Percentiles rank a stretch among this genome's conserved stretches.
Evolutionary conservation across 2,329 filamentous ascomycete genomes (phyloP).

Genomic region (Diplodia sapinea): DNA sequence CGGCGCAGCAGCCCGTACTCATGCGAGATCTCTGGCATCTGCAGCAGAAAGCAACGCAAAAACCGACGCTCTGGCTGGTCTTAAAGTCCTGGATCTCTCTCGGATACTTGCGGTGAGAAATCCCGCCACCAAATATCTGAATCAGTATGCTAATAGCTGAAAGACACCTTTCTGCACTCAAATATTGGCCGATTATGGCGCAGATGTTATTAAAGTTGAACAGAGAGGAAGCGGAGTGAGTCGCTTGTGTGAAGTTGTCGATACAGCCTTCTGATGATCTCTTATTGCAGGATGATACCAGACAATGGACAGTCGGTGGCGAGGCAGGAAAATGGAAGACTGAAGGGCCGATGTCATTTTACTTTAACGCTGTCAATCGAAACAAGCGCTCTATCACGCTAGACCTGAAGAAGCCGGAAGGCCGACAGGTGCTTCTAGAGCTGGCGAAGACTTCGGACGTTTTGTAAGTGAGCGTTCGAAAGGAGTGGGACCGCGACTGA

Average conservation of each 20-base stretch:
- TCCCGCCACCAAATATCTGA: too few relatives aligned
- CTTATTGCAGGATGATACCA: slow-evolving; percentile 39
- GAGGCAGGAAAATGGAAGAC: slow-evolving; percentile 40
- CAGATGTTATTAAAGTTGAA: slow-evolving; percentile 51
- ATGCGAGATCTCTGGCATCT: neutral
- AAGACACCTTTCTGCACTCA: slow-evolving; percentile 33
- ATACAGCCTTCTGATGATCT: neutral
- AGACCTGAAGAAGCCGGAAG: slow-evolving; percentile 49
- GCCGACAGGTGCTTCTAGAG: slow-evolving; percentile 37
- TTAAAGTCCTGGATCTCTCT: slow-evolving; percentile 30
- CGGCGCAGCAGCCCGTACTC: neutral
- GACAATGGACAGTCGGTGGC: slow-evolving; percentile 41
- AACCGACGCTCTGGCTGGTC: slow-evolving; percentile 10
- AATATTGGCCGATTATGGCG: slow-evolving; percentile 34
- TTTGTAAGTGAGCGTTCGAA: slow-evolving; percentile 33
- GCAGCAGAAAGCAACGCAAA: neutral
- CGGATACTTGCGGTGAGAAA: slow-evolving; percentile 23
- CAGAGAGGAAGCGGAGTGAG: slow-evolving; percentile 39
- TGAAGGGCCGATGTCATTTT: slow-evolving; percentile 47
- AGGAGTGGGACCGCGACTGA: neutral
- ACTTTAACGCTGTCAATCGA: slow-evolving; percentile 54
- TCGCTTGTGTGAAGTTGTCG: neutral
- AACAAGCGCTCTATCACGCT: slow-evolving; percentile 53
- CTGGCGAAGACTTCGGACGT: slow-evolving; percentile 45
- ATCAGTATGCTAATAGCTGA: neutral